phyloP scores from a whole-genome alignment of 768 basidiomycete species.

The Naematelia aurantialba region DNA sequence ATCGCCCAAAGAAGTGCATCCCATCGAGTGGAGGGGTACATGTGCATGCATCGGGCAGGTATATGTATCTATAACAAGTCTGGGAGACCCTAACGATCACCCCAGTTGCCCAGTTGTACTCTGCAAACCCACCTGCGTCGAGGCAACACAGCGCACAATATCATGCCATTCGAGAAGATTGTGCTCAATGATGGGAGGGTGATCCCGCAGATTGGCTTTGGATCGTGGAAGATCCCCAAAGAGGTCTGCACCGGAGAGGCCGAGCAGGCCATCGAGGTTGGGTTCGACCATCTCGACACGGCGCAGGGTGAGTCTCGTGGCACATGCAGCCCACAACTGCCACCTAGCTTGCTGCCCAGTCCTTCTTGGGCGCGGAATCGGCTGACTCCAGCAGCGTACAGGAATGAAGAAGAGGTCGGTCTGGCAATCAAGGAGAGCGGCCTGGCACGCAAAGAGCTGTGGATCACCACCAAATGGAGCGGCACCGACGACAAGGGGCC shows the following conservation, averaged over 20 bases:
- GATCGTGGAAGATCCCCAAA: slow-evolving; percentile 49
- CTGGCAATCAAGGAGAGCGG: slow-evolving; percentile 34
- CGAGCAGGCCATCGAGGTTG: slow-evolving; percentile 41
- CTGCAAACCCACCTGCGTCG: no score
- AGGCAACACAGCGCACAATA: no score
- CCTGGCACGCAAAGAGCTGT: slow-evolving; percentile 35
- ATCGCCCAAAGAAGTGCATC: no score
- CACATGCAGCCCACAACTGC: no score
- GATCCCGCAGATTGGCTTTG: slow-evolving; percentile 46
- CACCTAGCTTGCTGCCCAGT: slow-evolving; percentile 44
- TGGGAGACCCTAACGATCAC: no score
- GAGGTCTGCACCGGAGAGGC: slow-evolving; percentile 37
- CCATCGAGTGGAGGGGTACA: no score
- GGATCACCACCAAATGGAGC: slow-evolving; percentile 44
- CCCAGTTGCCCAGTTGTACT: no score
- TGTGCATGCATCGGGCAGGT: no score
- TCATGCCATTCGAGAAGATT: slow-evolving; percentile 32
- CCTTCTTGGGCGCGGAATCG: slow-evolving; percentile 4
- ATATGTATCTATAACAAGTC: no score
- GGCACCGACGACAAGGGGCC: slow-evolving; percentile 27
- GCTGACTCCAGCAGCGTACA: slow-evolving; percentile 45
- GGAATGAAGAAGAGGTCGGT: slow-evolving; percentile 44
- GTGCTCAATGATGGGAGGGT: slow-evolving; percentile 48
- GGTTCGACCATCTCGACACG: slow-evolving; percentile 47
- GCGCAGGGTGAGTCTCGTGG: slow-evolving; percentile 36